Percentiles rank a stretch among this genome's conserved stretches.
Conservation (phyloP, 768 basidiomycete species). For the Tricholomella constricta region DNA sequence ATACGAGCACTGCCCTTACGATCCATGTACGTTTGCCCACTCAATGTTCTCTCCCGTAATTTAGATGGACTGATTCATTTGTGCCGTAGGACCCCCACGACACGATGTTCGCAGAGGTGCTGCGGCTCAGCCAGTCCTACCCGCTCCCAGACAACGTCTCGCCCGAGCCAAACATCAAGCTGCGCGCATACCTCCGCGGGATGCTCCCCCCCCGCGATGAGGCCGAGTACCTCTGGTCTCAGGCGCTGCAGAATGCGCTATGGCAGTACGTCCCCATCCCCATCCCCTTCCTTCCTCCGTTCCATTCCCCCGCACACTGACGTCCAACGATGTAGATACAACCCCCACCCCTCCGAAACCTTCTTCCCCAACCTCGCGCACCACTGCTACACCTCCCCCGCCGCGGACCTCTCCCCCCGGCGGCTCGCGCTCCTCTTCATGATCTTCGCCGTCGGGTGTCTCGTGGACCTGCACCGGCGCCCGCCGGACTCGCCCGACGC, state of each 20-base stretch:
- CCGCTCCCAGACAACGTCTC: slow-evolving; percentile 50
- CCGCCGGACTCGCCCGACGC: slow-evolving; percentile 53
- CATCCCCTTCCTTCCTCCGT: slow-evolving; percentile 1
- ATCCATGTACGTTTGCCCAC: slow-evolving; percentile 3
- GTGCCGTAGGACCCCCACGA: slow-evolving; percentile 17
- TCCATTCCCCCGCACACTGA: no score
- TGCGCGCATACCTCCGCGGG: slow-evolving; percentile 57
- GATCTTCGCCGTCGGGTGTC: slow-evolving; percentile 68
- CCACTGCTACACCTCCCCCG: slow-evolving; percentile 59
- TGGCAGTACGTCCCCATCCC: slow-evolving; percentile 55
- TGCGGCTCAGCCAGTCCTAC: slow-evolving; percentile 57
- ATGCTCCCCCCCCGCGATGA: slow-evolving; percentile 58
- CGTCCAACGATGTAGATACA: no score
- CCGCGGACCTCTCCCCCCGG: slow-evolving; percentile 57
- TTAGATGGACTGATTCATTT: no score
- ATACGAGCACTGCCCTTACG: neutral
- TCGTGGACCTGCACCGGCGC: slow-evolving; percentile 57
- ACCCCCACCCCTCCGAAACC: slow-evolving; percentile 63
- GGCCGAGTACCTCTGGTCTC: slow-evolving; percentile 63
- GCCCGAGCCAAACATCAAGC: slow-evolving; percentile 51
- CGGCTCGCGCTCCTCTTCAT: slow-evolving; percentile 67
- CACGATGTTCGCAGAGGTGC: slow-evolving; percentile 41
- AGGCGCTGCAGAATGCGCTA: slow-evolving; percentile 62
- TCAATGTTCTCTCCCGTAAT: no score
- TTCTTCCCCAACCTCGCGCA: slow-evolving; percentile 67